phyloP scores from a whole-genome alignment of 148 eudicot genomes.

The Nepenthes mirabilis region DNA sequence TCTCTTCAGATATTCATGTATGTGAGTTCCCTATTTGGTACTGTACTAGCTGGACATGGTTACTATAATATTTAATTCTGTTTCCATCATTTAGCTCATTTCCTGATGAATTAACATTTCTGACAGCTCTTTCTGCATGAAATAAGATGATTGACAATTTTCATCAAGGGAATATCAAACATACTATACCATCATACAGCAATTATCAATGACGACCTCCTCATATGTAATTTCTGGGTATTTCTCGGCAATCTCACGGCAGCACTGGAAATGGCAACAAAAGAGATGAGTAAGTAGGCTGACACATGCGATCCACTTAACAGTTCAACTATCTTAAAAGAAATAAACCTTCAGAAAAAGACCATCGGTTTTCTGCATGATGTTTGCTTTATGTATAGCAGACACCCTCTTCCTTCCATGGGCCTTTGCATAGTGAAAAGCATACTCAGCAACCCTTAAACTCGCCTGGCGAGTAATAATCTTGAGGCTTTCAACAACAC shows the following conservation, averaged over 20 bases:
- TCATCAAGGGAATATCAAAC: background rate
- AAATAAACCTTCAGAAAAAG: conserved; percentile 71
- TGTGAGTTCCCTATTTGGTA: too few species aligned
- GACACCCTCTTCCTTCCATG: conserved; percentile 92
- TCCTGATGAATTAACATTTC: too few species aligned
- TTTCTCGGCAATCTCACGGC: conserved; percentile 96
- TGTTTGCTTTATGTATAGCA: conserved; percentile 96
- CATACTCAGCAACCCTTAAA: conserved; percentile 96
- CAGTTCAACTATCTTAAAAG: background rate
- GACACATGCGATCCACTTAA: background rate
- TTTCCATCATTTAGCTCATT: too few species aligned
- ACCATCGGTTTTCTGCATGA: conserved; percentile 99
- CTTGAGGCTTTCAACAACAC: conserved; percentile 97
- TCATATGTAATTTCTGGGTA: conserved; percentile 85
- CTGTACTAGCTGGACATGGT: too few species aligned
- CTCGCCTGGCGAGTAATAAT: conserved; percentile 96
- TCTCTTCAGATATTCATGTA: too few species aligned
- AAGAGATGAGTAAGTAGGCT: background rate
- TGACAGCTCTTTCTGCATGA: too few species aligned
- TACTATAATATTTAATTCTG: too few species aligned
- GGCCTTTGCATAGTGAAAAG: conserved; percentile 84
- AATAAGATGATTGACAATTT: background rate
- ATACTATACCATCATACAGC: conserved; percentile 84
- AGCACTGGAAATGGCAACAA: conserved; percentile 48
- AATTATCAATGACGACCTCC: conserved; percentile 95